Conservation (phyloP, 2,329 filamentous ascomycete species). For the Aspergillus intermedius region DNA sequence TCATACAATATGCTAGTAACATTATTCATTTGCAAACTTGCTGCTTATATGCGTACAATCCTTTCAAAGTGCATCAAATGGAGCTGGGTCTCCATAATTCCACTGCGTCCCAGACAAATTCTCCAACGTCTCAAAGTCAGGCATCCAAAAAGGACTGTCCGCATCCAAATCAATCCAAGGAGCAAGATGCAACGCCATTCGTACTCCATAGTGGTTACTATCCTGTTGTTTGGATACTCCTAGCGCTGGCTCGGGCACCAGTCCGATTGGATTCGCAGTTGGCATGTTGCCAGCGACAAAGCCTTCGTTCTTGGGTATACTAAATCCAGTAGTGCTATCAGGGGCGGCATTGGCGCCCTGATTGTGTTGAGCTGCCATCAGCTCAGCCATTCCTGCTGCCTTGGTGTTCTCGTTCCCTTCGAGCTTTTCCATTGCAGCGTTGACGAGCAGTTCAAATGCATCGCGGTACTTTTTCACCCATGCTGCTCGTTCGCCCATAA, state of each 20-base stretch:
- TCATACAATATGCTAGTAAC: too few species aligned
- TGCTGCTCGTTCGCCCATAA: conserved; percentile 44
- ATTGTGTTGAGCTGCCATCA: conserved; percentile 33
- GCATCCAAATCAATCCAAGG: conserved; percentile 36
- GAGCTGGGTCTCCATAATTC: conserved; percentile 20
- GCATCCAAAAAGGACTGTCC: conserved; percentile 33
- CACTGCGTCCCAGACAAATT: conserved; percentile 25
- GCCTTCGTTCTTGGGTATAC: conserved; percentile 13
- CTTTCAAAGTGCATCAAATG: conserved; percentile 24
- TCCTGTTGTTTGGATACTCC: conserved; percentile 7
- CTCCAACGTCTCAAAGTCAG: conserved; percentile 32
- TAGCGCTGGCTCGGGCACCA: conserved; percentile 8
- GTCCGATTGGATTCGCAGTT: conserved; percentile 3
- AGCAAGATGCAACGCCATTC: conserved; percentile 34
- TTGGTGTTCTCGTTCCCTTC: conserved; percentile 32
- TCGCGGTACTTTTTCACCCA: conserved; percentile 46
- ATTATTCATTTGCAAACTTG: too few species aligned
- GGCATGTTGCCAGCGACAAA: conserved; percentile 2
- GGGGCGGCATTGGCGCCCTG: conserved; percentile 4
- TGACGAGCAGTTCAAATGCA: conserved; percentile 43
- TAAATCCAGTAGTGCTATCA: conserved; percentile 1
- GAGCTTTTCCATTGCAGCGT: conserved; percentile 43
- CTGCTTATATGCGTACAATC: not conserved
- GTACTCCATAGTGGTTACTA: conserved; percentile 29
- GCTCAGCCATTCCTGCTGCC: conserved; percentile 33